These are phyloP conservation scores for Leccinum angustisporum DNA, from an alignment of 1,284 basidiomycete species.

Conservation along the genomic window DNA sequence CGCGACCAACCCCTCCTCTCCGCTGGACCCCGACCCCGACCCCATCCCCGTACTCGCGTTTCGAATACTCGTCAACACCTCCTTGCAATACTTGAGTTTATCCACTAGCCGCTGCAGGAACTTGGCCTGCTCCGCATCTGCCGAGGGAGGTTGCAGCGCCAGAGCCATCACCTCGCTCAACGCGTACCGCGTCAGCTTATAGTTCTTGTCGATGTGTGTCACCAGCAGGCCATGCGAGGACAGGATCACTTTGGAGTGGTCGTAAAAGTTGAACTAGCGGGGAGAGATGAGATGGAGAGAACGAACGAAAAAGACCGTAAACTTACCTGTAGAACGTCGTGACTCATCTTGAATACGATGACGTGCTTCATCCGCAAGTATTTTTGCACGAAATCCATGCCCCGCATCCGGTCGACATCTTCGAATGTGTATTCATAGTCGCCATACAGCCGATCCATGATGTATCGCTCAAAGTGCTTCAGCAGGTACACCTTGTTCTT, in stretches of 20 bases:
- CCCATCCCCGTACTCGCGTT: slow-evolving; percentile 34
- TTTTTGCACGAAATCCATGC: slow-evolving; percentile 94
- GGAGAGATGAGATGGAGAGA: not conserved
- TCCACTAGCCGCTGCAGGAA: slow-evolving; percentile 65
- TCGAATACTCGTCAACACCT: slow-evolving; percentile 68
- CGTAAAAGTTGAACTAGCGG: slow-evolving; percentile 95
- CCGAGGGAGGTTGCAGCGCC: slow-evolving; percentile 42
- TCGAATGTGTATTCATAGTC: slow-evolving; percentile 81
- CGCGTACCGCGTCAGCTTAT: slow-evolving; percentile 74
- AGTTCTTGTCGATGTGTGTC: slow-evolving; percentile 89
- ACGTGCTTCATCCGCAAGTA: slow-evolving; percentile 97
- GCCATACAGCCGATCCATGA: slow-evolving; percentile 83
- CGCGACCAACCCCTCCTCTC: slow-evolving; percentile 14
- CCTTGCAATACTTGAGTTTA: slow-evolving; percentile 81
- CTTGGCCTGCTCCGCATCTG: slow-evolving; percentile 56
- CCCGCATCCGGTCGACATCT: slow-evolving; percentile 66
- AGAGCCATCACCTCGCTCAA: slow-evolving; percentile 72
- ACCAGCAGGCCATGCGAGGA: slow-evolving; percentile 78
- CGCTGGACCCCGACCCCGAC: not conserved
- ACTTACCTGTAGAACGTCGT: slow-evolving; percentile 86
- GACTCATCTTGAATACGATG: slow-evolving; percentile 94
- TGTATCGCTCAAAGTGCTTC: slow-evolving; percentile 91
- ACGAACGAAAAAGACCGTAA: not conserved
- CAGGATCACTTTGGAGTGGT: slow-evolving; percentile 93
- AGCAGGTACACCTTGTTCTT: slow-evolving; percentile 88